Evolutionary conservation across 2,329 filamentous ascomycete species (phyloP), one percentile per base, ranked within the genome.

Genomic region (Colletotrichum nymphaeae): DNA sequence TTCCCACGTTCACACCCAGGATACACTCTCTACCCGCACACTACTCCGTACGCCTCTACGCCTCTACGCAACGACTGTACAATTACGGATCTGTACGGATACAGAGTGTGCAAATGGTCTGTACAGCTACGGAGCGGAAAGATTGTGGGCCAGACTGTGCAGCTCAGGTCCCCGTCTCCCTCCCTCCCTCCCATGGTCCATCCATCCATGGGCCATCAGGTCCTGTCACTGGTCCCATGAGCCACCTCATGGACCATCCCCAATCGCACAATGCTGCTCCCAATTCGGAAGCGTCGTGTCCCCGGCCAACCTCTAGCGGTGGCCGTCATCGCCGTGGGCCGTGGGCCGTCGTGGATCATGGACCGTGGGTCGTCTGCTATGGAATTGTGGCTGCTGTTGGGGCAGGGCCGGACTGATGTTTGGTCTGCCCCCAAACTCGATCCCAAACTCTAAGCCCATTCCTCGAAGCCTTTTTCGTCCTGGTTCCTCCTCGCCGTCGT

Each of bases 361-460:
- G 42, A 49, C 42, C 42, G 42, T 49, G 42, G 42, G 42, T 49
- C 19, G 32, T 22, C 16, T 19, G 42, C 60, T 46, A 32, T 63
- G 24, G 35, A 26, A 62, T 42, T 22, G 16, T 62, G 37, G 37
- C 58, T 62, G 58, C 24, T 14, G 24, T 46, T 62, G 37, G 37
- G 32, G 14, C 8, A 19, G 35, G 24, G 60, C 42, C 42, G 42
- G 59, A 63, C 5, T 42, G 56, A 42, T 59, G 35, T 24, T 42
- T 26, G 32, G n/a, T 52, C 42, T 63, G 26, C 60, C 42, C 62
- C 52, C 49, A 49, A 30, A 62, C 22, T 28, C 30, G 37, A 24
- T 26, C 56, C 46, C 53, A 46, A 60, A 55, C 14, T 67, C 49
- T 46, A 53, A 6, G 59, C 37, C 56, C 56, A 55, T 71, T 55